Conservation (phyloP, 345 rosid species). For the Pugionium cornutum region DNA sequence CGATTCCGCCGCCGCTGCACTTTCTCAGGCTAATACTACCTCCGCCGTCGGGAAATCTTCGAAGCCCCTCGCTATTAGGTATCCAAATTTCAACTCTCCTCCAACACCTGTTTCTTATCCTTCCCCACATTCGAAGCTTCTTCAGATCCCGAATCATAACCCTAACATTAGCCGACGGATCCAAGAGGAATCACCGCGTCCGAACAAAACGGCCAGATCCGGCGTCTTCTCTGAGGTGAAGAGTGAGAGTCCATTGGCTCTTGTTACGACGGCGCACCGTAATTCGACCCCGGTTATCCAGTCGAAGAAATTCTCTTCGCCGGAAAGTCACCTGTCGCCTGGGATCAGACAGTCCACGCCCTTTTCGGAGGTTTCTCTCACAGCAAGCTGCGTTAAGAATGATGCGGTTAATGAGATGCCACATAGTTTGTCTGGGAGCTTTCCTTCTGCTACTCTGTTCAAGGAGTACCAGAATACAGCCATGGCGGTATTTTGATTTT, state of each 20-base stretch:
- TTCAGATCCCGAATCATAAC: constrained; percentile 38
- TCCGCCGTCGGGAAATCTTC: constrained; percentile 54
- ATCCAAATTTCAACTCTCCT: constrained; percentile 57
- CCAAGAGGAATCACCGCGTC: constrained; percentile 46
- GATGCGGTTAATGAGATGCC: constrained; percentile 53
- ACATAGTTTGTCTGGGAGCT: constrained; percentile 75
- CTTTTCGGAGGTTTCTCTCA: constrained; percentile 45
- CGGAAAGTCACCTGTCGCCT: constrained; percentile 77
- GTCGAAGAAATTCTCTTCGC: constrained; percentile 41
- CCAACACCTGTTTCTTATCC: constrained; percentile 52
- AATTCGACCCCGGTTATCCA: constrained; percentile 34
- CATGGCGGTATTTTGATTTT: constrained; percentile 61
- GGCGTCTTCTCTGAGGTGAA: constrained; percentile 52
- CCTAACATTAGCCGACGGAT: constrained; percentile 5
- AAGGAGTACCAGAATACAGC: constrained; percentile 91
- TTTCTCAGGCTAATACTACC: constrained; percentile 3
- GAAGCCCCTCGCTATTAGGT: constrained; percentile 58
- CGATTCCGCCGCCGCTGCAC: constrained; percentile 84
- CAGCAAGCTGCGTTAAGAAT: constrained; percentile 37
- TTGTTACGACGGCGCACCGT: constrained; percentile 44
- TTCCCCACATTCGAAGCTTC: constrained; percentile 47
- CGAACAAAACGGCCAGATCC: constrained; percentile 56
- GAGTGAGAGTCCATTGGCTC: constrained; percentile 52
- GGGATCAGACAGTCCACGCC: constrained; percentile 48
- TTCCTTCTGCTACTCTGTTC: constrained; percentile 84